Conservation (phyloP, 371 early-diverging fungal species). For the Circinella minor region DNA sequence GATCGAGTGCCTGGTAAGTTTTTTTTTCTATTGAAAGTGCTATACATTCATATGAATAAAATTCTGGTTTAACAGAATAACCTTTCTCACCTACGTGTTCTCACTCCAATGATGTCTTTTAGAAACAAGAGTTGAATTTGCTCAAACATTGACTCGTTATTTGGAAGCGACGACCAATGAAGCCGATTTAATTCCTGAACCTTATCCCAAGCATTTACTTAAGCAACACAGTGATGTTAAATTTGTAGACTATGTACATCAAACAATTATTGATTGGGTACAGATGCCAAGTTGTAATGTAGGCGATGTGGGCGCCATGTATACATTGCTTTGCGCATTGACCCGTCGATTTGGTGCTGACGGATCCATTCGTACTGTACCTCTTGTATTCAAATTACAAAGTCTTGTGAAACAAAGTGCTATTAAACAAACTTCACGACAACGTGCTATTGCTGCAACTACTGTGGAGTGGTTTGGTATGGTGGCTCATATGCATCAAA, state of each 20-base stretch:
- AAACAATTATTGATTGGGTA: slow-evolving; percentile 63
- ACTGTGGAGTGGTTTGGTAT: slow-evolving; percentile 58
- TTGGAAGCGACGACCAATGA: slow-evolving; percentile 39
- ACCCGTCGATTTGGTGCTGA: slow-evolving; percentile 62
- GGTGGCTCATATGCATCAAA: slow-evolving; percentile 44
- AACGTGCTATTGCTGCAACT: slow-evolving; percentile 62
- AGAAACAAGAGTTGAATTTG: slow-evolving; percentile 46
- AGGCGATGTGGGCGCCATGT: slow-evolving; percentile 62
- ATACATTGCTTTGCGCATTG: slow-evolving; percentile 54
- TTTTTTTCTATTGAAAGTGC: neutral
- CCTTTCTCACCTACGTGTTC: too few species aligned
- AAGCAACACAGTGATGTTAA: slow-evolving; percentile 48
- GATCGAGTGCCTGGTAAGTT: slow-evolving; percentile 31
- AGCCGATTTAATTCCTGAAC: slow-evolving; percentile 34
- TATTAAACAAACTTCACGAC: slow-evolving; percentile 45
- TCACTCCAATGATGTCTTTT: neutral
- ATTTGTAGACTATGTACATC: slow-evolving; percentile 59
- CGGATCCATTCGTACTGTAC: slow-evolving; percentile 64
- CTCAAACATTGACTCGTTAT: slow-evolving; percentile 33
- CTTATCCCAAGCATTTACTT: slow-evolving; percentile 31
- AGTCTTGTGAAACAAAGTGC: slow-evolving; percentile 36
- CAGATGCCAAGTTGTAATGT: slow-evolving; percentile 53
- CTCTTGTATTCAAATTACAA: slow-evolving; percentile 69
- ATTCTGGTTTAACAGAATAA: too few species aligned
- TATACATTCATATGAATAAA: too few species aligned